Evolutionary conservation across 176 grass and related monocot species (phyloP), one percentile per base, ranked within the genome.

Genomic region (Musa schizocarpa): DNA sequence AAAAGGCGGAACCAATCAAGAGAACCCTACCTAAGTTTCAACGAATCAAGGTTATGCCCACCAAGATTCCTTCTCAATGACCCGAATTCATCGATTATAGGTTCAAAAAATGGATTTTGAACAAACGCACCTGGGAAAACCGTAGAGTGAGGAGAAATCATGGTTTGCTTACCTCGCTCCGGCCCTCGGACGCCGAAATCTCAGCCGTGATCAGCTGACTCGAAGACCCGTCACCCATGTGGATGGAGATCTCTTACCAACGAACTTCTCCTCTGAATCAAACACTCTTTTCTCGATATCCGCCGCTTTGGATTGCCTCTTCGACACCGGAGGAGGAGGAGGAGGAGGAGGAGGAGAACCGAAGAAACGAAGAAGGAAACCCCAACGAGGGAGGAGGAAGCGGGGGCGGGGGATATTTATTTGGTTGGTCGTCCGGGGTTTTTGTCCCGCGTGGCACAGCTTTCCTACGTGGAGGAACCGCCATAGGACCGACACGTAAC

Each of bases 391-490:
- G 3, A 43, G 2, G 34, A 2, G 2, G 25, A 59, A 3, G 29
- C 13, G 19, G 19, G 25, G 1, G 10, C 52, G 25, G 69, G 25
- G 76, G 48, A 23, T 74, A 54, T 61, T 61, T 56, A 13, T 16
- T n/a, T 61, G 17, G 16, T 8, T 12, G 11, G 13, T n/a, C 16
- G 55, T 16, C 13, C 55, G 55, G 4, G 13, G 2, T 14, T 78
- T 83, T 79, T 70, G 73, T 96, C 92, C 86, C 62, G 20, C 79
- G 86, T 96, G 88, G 92, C 88, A 71, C 16, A 74, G 65, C 88
- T 89, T 91, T 91, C 84, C 80, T 82, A 96, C 86, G 82, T 91
- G 92, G 85, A 19, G 48, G 52, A 1, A 12, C 19, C 13, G 11
- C 51, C 53, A 11, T 10, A 25, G 1, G 29, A 50, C 52, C 24